Conservation (phyloP, 208 protist species). For the Leishmania amazonensis region DNA sequence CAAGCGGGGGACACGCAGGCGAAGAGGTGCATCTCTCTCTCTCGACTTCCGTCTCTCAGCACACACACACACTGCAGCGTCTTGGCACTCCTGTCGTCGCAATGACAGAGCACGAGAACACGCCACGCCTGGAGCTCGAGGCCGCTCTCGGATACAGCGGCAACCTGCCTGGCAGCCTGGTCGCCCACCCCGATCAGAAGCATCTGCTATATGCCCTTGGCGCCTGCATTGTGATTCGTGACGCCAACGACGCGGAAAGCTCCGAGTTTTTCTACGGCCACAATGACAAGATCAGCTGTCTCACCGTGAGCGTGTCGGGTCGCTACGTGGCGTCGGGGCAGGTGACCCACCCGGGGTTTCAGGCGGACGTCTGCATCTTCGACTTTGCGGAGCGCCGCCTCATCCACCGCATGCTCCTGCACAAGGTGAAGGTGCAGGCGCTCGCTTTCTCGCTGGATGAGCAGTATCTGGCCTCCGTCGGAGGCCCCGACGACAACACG, state of each 20-base stretch:
- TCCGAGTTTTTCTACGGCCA: slow-evolving; percentile 95
- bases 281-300: slow-evolving; percentile 94
- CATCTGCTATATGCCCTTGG: slow-evolving; percentile 94
- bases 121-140: slow-evolving; percentile 72
- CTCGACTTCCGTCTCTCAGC: neutral
- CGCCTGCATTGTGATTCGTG: slow-evolving; percentile 92
- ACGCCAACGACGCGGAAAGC: slow-evolving; percentile 68
- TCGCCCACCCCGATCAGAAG: slow-evolving; percentile 88
- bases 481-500: slow-evolving; percentile 95
- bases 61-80: neutral
- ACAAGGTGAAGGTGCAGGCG: slow-evolving; percentile 95
- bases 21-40: neutral
- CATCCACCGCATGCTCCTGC: slow-evolving; percentile 92
- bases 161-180: slow-evolving; percentile 77
- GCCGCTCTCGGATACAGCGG: slow-evolving; percentile 88
- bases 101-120: slow-evolving; percentile 72
- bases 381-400: slow-evolving; percentile 87
- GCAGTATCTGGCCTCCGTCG: slow-evolving; percentile 92
- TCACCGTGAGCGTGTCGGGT: slow-evolving; percentile 90
- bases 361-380: slow-evolving; percentile 94
- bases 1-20: neutral
- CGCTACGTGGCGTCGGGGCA: slow-evolving; percentile 95
- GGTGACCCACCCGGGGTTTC: slow-evolving; percentile 94
- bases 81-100: neutral
- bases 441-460: slow-evolving; percentile 95